Percentiles rank a stretch among this genome's conserved stretches.
These are phyloP conservation scores for Suhomyces anneliseae DNA, from an alignment of 1,139 yeast species.

Conservation along the genomic window DNA sequence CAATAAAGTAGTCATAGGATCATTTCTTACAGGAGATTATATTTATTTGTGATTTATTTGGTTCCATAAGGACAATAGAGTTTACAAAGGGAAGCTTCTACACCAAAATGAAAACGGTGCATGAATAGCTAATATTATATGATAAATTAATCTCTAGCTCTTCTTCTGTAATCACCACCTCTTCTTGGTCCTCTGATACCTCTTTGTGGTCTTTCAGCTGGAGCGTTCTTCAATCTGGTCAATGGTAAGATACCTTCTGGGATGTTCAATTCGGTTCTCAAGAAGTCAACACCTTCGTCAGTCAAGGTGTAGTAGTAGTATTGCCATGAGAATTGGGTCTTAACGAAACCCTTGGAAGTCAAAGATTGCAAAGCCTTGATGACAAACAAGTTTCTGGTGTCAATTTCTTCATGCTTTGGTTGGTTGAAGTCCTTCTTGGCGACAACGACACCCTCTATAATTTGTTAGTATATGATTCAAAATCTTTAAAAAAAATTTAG, in stretches of 20 bases:
- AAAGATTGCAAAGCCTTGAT: constrained; percentile 99
- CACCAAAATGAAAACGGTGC: constrained; percentile 3
- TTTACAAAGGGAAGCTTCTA: constrained; percentile 8
- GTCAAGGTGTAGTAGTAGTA: constrained; percentile 99
- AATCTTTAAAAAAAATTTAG: not conserved
- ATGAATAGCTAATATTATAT: constrained; percentile 7
- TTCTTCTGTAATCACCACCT: constrained; percentile 48
- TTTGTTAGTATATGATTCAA: constrained; percentile 28
- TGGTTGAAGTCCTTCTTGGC: constrained; percentile 99
- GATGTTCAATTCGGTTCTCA: constrained; percentile 96
- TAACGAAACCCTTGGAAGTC: constrained; percentile 98
- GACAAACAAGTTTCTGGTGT: constrained; percentile 96
- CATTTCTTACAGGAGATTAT: constrained; percentile 7
- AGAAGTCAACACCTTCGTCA: constrained; percentile 98
- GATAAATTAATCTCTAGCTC: constrained; percentile 45
- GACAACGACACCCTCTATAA: constrained; percentile 95
- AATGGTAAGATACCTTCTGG: constrained; percentile 99
- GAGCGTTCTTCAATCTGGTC: constrained; percentile 94
- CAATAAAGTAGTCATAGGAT: too few species aligned
- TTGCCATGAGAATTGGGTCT: constrained; percentile 99
- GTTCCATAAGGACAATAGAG: constrained; percentile 7
- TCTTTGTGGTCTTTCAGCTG: constrained; percentile 76
- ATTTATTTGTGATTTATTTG: constrained; percentile 9
- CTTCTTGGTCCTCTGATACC: constrained; percentile 39
- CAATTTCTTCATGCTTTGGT: constrained; percentile 97